Conservation (phyloP, 2,329 filamentous ascomycete species). For the Coniochaeta ligniaria region DNA sequence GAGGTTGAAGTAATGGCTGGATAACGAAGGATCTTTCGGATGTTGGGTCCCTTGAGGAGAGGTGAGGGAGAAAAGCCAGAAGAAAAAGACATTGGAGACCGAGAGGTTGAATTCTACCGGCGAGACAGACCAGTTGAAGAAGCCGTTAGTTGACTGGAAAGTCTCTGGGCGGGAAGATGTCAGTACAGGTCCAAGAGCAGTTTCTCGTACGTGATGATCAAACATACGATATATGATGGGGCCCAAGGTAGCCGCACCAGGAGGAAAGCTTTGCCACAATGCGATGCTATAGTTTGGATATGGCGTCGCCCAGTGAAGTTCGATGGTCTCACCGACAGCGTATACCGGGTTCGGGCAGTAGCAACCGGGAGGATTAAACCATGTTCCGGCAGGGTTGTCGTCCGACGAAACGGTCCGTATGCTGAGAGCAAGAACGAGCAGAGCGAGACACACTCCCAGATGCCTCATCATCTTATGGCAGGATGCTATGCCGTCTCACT, state of each 20-base stretch:
- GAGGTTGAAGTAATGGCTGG: background rate
- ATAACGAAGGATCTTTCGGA: background rate
- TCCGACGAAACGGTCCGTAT: too few relatives aligned
- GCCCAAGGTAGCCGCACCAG: background rate
- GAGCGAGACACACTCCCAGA: too few relatives aligned
- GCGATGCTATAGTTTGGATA: slow-evolving; percentile 2
- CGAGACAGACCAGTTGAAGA: background rate
- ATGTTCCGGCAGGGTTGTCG: too few relatives aligned
- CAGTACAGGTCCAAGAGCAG: background rate
- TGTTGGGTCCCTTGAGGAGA: background rate
- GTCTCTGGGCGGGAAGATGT: background rate
- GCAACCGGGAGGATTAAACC: background rate
- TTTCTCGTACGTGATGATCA: background rate
- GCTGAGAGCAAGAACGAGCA: too few relatives aligned
- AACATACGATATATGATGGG: slow-evolving; percentile 1
- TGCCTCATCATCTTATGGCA: too few relatives aligned
- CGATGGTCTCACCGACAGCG: background rate
- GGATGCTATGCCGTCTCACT: too few relatives aligned
- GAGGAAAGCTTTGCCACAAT: background rate
- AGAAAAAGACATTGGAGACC: background rate
- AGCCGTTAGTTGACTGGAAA: background rate
- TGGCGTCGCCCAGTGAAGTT: background rate
- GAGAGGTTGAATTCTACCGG: background rate
- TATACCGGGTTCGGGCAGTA: background rate
- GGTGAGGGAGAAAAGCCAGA: background rate